A percentile compares a stretch with the other conserved stretches of the same genome.
Conservation (phyloP, 805 yeast species). For the Diddensiella caesifluorescens region DNA sequence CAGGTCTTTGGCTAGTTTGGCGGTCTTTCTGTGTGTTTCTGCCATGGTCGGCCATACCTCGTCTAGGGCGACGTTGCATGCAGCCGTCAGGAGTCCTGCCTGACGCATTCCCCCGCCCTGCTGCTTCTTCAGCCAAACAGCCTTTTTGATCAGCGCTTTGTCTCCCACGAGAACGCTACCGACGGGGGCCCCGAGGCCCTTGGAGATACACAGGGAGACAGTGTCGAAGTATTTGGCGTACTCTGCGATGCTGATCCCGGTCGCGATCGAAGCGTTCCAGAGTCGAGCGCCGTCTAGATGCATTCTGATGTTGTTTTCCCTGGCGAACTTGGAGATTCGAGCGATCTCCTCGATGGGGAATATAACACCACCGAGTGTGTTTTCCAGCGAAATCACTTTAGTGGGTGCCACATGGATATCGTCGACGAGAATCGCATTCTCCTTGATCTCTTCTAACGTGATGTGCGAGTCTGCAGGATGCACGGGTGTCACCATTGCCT, state of each 20-base stretch:
- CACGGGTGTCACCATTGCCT: slow-evolving; percentile 86
- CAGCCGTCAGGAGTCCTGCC: slow-evolving; percentile 70
- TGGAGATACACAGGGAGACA: slow-evolving; percentile 84
- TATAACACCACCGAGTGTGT: slow-evolving; percentile 79
- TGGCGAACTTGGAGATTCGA: slow-evolving; percentile 66
- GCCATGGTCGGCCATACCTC: slow-evolving; percentile 59
- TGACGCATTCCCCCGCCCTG: slow-evolving; percentile 93
- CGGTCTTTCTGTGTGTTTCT: slow-evolving; percentile 47
- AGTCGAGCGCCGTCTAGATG: slow-evolving; percentile 96
- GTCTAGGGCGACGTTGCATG: slow-evolving; percentile 76
- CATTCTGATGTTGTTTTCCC: slow-evolving; percentile 49
- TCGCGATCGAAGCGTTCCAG: slow-evolving; percentile 81
- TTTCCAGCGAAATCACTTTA: slow-evolving; percentile 74
- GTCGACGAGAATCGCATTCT: slow-evolving; percentile 64
- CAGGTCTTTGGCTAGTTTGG: slow-evolving; percentile 38
- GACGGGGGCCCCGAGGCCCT: slow-evolving; percentile 89
- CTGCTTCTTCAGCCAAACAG: slow-evolving; percentile 85
- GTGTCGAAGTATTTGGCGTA: slow-evolving; percentile 78
- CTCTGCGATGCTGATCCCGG: slow-evolving; percentile 61
- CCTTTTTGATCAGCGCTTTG: slow-evolving; percentile 52
- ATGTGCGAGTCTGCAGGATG: slow-evolving; percentile 73
- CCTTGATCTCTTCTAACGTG: slow-evolving; percentile 72
- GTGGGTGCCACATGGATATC: slow-evolving; percentile 90
- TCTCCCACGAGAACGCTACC: slow-evolving; percentile 82
- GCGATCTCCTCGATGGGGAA: slow-evolving; percentile 74